A percentile compares a stretch with the other conserved stretches of the same genome.
These are phyloP conservation scores for Tuber indicum DNA, from an alignment of 495 filamentous ascomycete species.

Conservation along the genomic window DNA sequence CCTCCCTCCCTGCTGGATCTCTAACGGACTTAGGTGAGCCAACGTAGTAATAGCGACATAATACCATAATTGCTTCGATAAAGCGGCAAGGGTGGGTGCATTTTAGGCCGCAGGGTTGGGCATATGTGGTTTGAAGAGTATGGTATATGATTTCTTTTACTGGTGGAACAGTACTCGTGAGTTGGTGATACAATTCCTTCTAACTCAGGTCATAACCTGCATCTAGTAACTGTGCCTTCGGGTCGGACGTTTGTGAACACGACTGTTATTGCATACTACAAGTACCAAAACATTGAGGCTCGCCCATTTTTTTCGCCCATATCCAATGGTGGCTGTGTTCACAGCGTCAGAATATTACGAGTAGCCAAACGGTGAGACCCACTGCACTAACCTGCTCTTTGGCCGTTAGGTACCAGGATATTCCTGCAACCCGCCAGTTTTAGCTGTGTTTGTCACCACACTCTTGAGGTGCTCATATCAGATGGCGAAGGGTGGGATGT, in stretches of 20 bases:
- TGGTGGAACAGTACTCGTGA: not conserved
- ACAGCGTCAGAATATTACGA: too few relatives aligned
- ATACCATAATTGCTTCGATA: not conserved
- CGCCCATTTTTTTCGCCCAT: too few relatives aligned
- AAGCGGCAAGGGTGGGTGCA: too few relatives aligned
- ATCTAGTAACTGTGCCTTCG: not conserved
- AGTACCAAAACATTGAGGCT: too few relatives aligned
- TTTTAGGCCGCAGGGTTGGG: not conserved
- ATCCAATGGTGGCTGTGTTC: too few relatives aligned
- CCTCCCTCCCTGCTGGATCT: not conserved
- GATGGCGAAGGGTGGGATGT: not conserved
- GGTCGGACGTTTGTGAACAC: too few relatives aligned
- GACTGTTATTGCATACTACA: too few relatives aligned
- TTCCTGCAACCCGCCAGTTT: not conserved
- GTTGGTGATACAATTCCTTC: not conserved
- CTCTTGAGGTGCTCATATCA: not conserved
- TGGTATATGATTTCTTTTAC: not conserved
- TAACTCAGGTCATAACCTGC: not conserved
- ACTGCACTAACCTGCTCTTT: not conserved
- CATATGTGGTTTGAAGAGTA: not conserved
- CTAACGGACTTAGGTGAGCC: not conserved
- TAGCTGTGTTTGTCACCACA: not conserved
- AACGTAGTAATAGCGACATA: not conserved
- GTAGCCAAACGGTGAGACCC: not conserved
- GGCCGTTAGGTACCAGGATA: not conserved